Base-by-base conservation (phyloP, 2,329 filamentous ascomycete species). In the Plenodomus biglobosus region DNA sequence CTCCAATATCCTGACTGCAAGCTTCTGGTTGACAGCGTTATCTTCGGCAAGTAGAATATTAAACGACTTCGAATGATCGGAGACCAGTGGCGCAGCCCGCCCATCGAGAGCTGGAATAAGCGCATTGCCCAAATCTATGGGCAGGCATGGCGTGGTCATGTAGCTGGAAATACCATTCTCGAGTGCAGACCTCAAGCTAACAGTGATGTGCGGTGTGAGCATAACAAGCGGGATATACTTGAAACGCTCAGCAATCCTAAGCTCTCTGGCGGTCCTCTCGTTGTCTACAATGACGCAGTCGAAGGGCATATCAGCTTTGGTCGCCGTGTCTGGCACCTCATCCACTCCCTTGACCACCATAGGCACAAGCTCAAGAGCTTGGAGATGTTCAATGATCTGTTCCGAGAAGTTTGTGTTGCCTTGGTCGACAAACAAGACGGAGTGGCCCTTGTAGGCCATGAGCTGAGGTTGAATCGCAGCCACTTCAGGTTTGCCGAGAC, bases 111-210 rank as follows among this genome's bases (percentile, higher is more conserved):
- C 94, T 6, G 94, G 94, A 16, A 97, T 88, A 82, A 99, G 92
- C 58, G 92, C 92, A 65, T 97, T 97, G 51, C 91, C 92, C 49
- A 99, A 78, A 71, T 99, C 94, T 55, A 96, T 95, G 4, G 92
- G 84, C 65, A 92, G 83, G 74, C 94, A 97, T 8, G 94, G 94
- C 15, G 91, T 96, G 1, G 94, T 97, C 91, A 97, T 96, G 73
- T 96, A 97, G 42, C 92, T 96, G n/a, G 92, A 95, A 60, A 99
- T 96, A 55, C 94, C 92, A 56, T 97, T 81, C 70, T 97, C 94
- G 50, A 97, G 77, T 49, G 92, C 94, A 2, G 90, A 94, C 76
- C 96, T 96, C 61, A 99, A 80, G 71, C 86, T 95, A 59, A 97
- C 90, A 52, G 92, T 89, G 11, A 97, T 91, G 30, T 90, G 79